Conservation (phyloP, 176 grass and related monocot genomes). For the bread wheat (Triticum aestivum) region IWGSC_CS_RefSeq_v2.1 NC_057807.1:408703868-408704367, state of each 20-base stretch:
- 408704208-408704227: slow-evolving; percentile 22
- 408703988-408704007: neutral
- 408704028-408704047: slow-evolving; percentile 22
- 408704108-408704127: slow-evolving; percentile 53
- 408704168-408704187: neutral
- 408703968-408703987: neutral
- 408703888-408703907: slow-evolving; percentile 18
- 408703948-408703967: neutral
- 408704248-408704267: neutral
- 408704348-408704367: neutral
- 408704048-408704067: slow-evolving; percentile 54
- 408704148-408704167: neutral
- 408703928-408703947: slow-evolving; percentile 42
- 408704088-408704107: slow-evolving; percentile 28
- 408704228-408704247: neutral
- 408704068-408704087: slow-evolving; percentile 32
- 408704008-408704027: slow-evolving; percentile 10
- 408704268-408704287: neutral
- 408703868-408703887: neutral
- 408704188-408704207: slow-evolving; percentile 17
- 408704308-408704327: neutral
- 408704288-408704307: neutral
- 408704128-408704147: slow-evolving; percentile 33
- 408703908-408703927: slow-evolving; percentile 11
- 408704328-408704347: neutral